Evolutionary conservation across 2,329 filamentous ascomycete genomes (phyloP), one percentile per base, ranked within the genome.

Genomic region (Didymella sp.): DNA sequence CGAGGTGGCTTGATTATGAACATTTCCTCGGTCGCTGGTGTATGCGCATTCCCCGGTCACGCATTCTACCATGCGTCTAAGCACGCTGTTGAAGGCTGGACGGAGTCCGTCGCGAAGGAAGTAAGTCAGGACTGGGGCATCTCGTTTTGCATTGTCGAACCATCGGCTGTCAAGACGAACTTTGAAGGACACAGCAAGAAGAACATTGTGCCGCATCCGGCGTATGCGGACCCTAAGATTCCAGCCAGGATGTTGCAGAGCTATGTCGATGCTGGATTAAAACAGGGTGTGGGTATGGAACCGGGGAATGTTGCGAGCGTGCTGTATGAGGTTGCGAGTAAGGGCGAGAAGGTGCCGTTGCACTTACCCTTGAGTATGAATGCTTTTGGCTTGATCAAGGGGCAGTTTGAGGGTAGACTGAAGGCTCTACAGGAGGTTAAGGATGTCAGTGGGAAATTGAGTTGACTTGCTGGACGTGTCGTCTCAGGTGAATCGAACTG

Each of bases 51-150:
- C 19, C 54, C 66, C 1, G 64, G 68, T 2, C 61, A 64, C 45
- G 60, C 64, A 0, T 68, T 67, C 48, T 70, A 68, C 35, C 64
- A 67, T 37, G 66, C 68, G 55, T 49, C 40, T 15, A 69, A 69
- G n/a, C 66, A 67, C 44, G 66, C 66, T n/a, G 58, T 54, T 51
- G 68, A 77, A 60, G 81, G 80, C 0, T 82, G 78, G 59, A 81
- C 81, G 0, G 80, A 83, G 58, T 71, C 76, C 0, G 61, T 83
- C 0, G 70, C 75, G 0, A 79, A 77, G 59, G 81, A 83, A 64
- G 56, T 82, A 28, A 71, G 73, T 19, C 66, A 33, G 30, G 47
- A 61, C 25, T 64, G 47, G 58, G 56, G 30, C 17, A 77, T 81
- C 40, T 73, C 79, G 49, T 74, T 81, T 37, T 75, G 72, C 48